Conservation (phyloP, 805 yeast species). For the Candida coquimbonensis region DNA sequence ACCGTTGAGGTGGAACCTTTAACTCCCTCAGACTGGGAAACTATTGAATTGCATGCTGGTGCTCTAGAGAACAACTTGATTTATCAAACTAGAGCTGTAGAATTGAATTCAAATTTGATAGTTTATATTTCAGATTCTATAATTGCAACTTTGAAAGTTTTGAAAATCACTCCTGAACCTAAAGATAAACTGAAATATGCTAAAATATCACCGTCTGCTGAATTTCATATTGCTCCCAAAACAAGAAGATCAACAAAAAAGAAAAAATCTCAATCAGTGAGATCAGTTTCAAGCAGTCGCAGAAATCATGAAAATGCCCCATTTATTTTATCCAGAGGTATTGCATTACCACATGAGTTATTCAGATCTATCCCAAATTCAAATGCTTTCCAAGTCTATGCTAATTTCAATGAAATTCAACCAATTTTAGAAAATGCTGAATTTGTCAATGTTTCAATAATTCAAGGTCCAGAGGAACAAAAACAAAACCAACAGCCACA, state of each 20-base stretch:
- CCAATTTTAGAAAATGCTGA: constrained; percentile 30
- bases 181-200: constrained; percentile 30
- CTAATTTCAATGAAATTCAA: constrained; percentile 33
- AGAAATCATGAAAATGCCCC: constrained; percentile 21
- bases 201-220: constrained; percentile 54
- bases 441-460: constrained; percentile 43
- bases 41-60: constrained; percentile 75
- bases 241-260: constrained; percentile 26
- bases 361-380: constrained; percentile 21
- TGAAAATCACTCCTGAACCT: constrained; percentile 36
- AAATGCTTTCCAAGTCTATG: constrained; percentile 36
- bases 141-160: constrained; percentile 50
- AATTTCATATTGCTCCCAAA: constrained; percentile 74
- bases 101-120: constrained; percentile 48
- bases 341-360: constrained; percentile 46
- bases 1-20: constrained; percentile 74
- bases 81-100: constrained; percentile 74
- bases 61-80: constrained; percentile 67
- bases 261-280: constrained; percentile 15
- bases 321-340: constrained; percentile 43
- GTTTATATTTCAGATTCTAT: constrained; percentile 64
- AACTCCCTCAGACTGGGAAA: constrained; percentile 80
- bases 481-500: constrained; percentile 8
- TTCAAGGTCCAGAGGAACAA: constrained; percentile 44
- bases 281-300: constrained; percentile 20